phyloP scores from a whole-genome alignment of 164 flowering plant species.

The Liquidambar formosana region DNA sequence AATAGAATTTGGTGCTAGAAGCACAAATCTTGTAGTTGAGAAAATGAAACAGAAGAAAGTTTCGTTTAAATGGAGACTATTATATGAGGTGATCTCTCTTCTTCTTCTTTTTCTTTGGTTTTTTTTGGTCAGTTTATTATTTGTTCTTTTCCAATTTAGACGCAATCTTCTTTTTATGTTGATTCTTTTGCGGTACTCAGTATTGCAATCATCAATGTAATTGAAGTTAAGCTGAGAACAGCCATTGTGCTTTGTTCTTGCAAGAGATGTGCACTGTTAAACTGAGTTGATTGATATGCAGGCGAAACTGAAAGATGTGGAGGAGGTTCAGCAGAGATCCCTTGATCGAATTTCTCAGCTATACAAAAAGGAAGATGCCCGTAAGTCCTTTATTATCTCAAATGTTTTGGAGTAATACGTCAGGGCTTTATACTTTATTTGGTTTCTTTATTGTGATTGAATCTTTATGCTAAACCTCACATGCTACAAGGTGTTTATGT shows the following conservation, averaged over 20 bases:
- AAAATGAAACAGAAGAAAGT: constrained; percentile 52
- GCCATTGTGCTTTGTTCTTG: background rate
- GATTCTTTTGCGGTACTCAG: background rate
- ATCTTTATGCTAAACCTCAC: background rate
- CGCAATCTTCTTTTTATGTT: background rate
- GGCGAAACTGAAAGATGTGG: constrained; percentile 67
- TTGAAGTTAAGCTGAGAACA: background rate
- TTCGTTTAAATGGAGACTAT: constrained; percentile 55
- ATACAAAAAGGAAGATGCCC: constrained; percentile 53
- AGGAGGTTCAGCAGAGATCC: constrained; percentile 47
- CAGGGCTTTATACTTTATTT: background rate
- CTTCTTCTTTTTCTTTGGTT: too few relatives aligned
- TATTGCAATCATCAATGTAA: background rate
- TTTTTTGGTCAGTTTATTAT: too few relatives aligned
- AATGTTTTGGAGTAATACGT: background rate
- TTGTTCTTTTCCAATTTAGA: background rate
- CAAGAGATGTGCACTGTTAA: too few relatives aligned
- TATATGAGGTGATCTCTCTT: constrained; percentile 58
- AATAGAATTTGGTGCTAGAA: constrained; percentile 48
- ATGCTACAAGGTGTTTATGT: background rate
- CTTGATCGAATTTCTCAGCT: constrained; percentile 48
- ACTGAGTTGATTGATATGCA: constrained; percentile 22
- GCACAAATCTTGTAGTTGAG: constrained; percentile 35
- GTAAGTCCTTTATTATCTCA: constrained; percentile 49
- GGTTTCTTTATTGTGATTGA: background rate